Base-by-base conservation (phyloP, 2,329 filamentous ascomycete species). In the Aspergillus glaucus region DNA sequence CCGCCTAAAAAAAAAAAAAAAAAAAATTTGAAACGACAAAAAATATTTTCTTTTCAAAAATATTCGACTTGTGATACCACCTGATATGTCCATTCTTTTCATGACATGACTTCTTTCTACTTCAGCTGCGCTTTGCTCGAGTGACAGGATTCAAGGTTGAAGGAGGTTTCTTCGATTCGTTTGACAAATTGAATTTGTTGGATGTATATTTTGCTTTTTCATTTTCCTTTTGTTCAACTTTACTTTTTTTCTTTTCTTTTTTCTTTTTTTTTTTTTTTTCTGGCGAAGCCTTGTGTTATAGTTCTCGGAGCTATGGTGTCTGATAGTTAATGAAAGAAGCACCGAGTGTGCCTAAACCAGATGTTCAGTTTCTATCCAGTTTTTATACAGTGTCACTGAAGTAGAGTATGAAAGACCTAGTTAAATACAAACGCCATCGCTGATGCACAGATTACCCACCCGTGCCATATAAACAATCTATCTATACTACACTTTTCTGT, bases 361-460 rank as follows among this genome's bases (percentile, higher is more conserved):
- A 40, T 46, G 10, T 15, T 45, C 12, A 39, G n/a, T 37, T 22
- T 22, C 21, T 22, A 22, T 22, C 4, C 22, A 22, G 22, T 22
- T 21, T 21, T 21, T 3, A 21, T 21, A 21, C 1, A 21, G 22
- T 39, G n/a, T 15, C 7, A 6, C 7, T n/a, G 14, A 39, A 39
- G n/a, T 8, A 17, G 15, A 17, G 37, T 12, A 40, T 40, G 10
- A 19, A 40, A 40, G 3, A 12, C 10, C 17, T 40, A 10, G 14
- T 19, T 12, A 19, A 40, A 22, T 40, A 40, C 10, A 40, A 60
- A 58, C 55, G 55, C 58, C 62, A 50, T 55, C 58, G 61, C 61
- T 63, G 54, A 64, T 60, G 57, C 59, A 61, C 60, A 57, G 55
- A 62, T 50, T 50, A 48, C 48, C 46, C 46, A 48, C 60, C 51